Evolutionary conservation across 768 basidiomycete species (phyloP).

Genomic region (Calocera cornea): DNA sequence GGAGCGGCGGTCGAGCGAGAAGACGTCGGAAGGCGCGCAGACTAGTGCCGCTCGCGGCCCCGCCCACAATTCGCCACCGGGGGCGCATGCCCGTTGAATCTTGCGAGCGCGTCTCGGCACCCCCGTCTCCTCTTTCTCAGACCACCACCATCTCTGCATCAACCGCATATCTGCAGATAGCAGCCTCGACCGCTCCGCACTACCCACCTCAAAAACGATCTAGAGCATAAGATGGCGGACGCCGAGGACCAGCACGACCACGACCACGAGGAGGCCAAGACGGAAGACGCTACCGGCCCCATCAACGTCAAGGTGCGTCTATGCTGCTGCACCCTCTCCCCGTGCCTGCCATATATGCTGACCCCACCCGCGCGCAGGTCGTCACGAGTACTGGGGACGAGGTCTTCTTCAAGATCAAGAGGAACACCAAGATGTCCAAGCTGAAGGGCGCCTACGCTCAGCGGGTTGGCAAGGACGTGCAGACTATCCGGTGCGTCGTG

Average conservation of each 20-base stretch:
- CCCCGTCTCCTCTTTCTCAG: too few species aligned
- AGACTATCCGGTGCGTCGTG: slow-evolving; percentile 63
- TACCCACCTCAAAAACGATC: background rate
- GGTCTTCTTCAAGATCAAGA: slow-evolving; percentile 96
- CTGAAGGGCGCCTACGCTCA: slow-evolving; percentile 83
- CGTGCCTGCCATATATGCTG: background rate
- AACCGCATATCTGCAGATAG: background rate
- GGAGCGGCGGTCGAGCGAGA: too few species aligned
- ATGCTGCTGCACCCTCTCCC: background rate
- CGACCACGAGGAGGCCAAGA: slow-evolving; percentile 26
- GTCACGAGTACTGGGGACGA: slow-evolving; percentile 66
- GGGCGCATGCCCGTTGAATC: too few species aligned
- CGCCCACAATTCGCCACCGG: too few species aligned
- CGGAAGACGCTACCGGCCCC: slow-evolving; percentile 45
- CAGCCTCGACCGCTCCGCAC: background rate
- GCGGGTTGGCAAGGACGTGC: slow-evolving; percentile 82
- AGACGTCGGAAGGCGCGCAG: too few species aligned
- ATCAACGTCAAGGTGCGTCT: slow-evolving; percentile 65
- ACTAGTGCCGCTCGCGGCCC: too few species aligned
- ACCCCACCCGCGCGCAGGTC: slow-evolving; percentile 36
- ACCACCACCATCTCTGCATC: background rate
- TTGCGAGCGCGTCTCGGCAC: too few species aligned
- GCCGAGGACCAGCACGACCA: background rate
- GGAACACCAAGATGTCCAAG: slow-evolving; percentile 82
- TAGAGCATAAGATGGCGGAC: background rate